Conservation (phyloP, 2,329 filamentous ascomycete species). For the Setomelanomma holmii region DNA sequence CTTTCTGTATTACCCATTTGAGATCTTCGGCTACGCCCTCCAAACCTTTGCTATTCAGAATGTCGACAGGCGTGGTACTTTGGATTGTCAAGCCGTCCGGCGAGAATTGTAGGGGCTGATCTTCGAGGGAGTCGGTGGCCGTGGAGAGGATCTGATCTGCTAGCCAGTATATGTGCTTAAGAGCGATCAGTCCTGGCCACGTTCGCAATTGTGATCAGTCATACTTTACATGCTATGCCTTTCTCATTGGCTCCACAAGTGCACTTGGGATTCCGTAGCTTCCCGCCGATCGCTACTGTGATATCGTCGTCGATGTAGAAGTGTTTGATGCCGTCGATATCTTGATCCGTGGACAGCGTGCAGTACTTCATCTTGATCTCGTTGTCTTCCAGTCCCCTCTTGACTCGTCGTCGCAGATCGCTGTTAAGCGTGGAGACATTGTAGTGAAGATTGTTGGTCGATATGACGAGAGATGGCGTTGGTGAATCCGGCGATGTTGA, state of each 20-base stretch:
- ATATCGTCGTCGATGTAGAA: slow-evolving; percentile 48
- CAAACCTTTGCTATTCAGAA: slow-evolving; percentile 36
- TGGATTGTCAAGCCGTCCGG: slow-evolving; percentile 44
- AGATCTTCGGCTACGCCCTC: slow-evolving; percentile 35
- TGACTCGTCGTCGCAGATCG: slow-evolving; percentile 40
- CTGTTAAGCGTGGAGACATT: slow-evolving; percentile 41
- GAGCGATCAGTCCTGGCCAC: slow-evolving; percentile 5
- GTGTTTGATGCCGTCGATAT: slow-evolving; percentile 33
- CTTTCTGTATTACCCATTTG: slow-evolving; percentile 42
- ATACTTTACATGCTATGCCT: slow-evolving; percentile 45
- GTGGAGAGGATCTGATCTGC: slow-evolving; percentile 43
- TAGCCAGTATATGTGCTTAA: slow-evolving; percentile 50
- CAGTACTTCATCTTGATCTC: slow-evolving; percentile 48
- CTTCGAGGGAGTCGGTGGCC: slow-evolving; percentile 25
- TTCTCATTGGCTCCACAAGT: slow-evolving; percentile 45
- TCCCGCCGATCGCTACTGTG: slow-evolving; percentile 41
- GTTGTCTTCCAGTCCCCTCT: slow-evolving; percentile 41
- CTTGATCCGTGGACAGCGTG: slow-evolving; percentile 29
- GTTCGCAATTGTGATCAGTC: not conserved
- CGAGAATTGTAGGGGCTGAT: slow-evolving; percentile 37
- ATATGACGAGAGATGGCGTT: slow-evolving; percentile 42
- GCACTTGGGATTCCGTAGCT: slow-evolving; percentile 35
- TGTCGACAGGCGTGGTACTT: slow-evolving; percentile 35
- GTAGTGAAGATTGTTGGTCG: slow-evolving; percentile 43
- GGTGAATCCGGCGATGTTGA: slow-evolving; percentile 29